phyloP scores from a whole-genome alignment of 1,284 basidiomycete genomes.

The Cutaneotrichosporon sp. region DNA sequence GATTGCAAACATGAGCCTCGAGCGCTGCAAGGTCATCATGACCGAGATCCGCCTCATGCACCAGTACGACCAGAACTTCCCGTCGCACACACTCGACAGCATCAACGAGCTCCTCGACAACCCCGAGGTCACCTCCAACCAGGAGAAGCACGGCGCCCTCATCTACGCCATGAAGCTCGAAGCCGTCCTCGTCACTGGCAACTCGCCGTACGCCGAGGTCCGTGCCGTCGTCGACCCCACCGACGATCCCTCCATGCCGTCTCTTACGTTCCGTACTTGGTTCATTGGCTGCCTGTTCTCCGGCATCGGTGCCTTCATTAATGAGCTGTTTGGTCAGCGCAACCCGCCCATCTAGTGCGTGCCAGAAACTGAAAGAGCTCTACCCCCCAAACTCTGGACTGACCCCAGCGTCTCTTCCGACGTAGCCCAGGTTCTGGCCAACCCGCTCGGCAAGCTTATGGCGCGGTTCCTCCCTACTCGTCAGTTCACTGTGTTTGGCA shows the following conservation, averaged over 20 bases:
- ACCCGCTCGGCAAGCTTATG: slow-evolving; percentile 35
- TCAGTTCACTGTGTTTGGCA: slow-evolving; percentile 23
- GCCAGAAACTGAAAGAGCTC: slow-evolving; percentile 22
- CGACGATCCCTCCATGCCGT: slow-evolving; percentile 74
- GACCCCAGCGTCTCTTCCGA: slow-evolving; percentile 29
- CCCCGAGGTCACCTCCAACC: slow-evolving; percentile 30
- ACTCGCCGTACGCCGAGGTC: slow-evolving; percentile 82
- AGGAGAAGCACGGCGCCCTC: slow-evolving; percentile 30
- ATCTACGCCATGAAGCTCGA: slow-evolving; percentile 41
- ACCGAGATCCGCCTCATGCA: slow-evolving; percentile 29
- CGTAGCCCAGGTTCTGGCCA: slow-evolving; percentile 38
- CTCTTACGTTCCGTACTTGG: slow-evolving; percentile 83
- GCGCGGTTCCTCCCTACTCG: slow-evolving; percentile 15
- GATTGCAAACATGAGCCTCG: slow-evolving; percentile 26
- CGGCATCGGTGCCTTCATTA: slow-evolving; percentile 65
- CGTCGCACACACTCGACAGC: slow-evolving; percentile 20
- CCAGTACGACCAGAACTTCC: slow-evolving; percentile 41
- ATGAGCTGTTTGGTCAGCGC: slow-evolving; percentile 57
- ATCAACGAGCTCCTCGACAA: slow-evolving; percentile 34
- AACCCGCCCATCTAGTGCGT: slow-evolving; percentile 34
- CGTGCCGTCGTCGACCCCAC: slow-evolving; percentile 74
- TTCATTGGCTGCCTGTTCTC: slow-evolving; percentile 59
- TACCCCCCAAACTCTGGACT: not conserved
- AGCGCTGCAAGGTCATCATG: slow-evolving; percentile 31
- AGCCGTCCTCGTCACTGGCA: slow-evolving; percentile 41